Evolutionary conservation across 2,329 filamentous ascomycete genomes (phyloP).

Genomic region (Ascosphaera aggregata): DNA sequence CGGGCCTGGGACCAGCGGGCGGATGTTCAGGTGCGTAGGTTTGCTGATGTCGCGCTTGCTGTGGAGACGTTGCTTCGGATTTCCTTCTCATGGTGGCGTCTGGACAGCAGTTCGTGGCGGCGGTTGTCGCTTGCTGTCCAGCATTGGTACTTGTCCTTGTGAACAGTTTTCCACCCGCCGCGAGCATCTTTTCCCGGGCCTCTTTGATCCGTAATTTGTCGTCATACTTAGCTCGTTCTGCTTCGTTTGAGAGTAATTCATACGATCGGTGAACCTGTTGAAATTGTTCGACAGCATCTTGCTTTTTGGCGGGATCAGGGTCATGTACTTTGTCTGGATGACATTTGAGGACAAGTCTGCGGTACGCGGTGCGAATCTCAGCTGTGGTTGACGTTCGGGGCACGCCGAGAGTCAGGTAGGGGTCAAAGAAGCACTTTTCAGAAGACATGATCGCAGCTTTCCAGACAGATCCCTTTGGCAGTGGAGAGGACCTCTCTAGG

Average conservation of each 20-base stretch:
- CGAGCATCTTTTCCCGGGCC: slow-evolving; percentile 1
- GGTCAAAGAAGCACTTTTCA: slow-evolving; percentile 35
- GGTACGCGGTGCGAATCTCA: slow-evolving; percentile 57
- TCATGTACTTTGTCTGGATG: slow-evolving; percentile 62
- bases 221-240: slow-evolving; percentile 52
- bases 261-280: slow-evolving; percentile 85
- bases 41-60: neutral
- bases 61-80: neutral
- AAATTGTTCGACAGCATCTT: slow-evolving; percentile 64
- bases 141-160: neutral
- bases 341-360: slow-evolving; percentile 67
- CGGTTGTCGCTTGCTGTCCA: neutral
- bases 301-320: slow-evolving; percentile 51
- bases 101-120: neutral
- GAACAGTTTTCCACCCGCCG: neutral
- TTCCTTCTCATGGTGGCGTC: neutral
- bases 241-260: slow-evolving; percentile 64
- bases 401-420: slow-evolving; percentile 56
- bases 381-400: slow-evolving; percentile 43
- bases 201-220: slow-evolving; percentile 44
- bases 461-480: slow-evolving; percentile 21
- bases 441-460: slow-evolving; percentile 10
- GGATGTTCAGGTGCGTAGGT: too few species aligned
- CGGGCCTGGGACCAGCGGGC: neutral
- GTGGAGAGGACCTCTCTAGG: neutral